Conservation (phyloP, 2,329 filamentous ascomycete species). For the Lecanosticta acicola region DNA sequence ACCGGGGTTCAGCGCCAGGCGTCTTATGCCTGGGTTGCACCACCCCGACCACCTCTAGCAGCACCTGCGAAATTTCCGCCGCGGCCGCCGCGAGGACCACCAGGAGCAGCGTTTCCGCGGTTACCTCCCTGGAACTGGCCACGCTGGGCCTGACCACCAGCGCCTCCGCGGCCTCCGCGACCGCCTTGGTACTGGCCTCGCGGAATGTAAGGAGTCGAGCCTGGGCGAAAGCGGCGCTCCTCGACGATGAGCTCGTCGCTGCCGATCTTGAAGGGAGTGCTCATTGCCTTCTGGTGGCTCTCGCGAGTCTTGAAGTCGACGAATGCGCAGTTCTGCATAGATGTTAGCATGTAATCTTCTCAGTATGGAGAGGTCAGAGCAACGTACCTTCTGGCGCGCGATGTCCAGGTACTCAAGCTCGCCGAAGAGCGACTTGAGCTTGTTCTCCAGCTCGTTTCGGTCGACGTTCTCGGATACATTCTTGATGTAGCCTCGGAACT, state of each 20-base stretch:
- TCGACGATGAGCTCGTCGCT: slow-evolving; percentile 81
- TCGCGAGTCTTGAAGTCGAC: slow-evolving; percentile 81
- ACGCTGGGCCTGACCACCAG: slow-evolving; percentile 18
- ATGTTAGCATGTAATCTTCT: slow-evolving; percentile 6
- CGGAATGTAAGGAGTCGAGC: slow-evolving; percentile 33
- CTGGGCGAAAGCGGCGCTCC: slow-evolving; percentile 64
- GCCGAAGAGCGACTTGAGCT: slow-evolving; percentile 61
- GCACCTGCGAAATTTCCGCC: background rate
- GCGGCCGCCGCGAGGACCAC: slow-evolving; percentile 8
- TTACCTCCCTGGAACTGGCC: slow-evolving; percentile 10
- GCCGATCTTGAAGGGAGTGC: slow-evolving; percentile 75
- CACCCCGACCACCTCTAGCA: background rate
- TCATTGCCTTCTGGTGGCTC: slow-evolving; percentile 75
- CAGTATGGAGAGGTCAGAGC: background rate
- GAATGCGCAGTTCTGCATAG: slow-evolving; percentile 81
- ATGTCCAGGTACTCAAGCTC: slow-evolving; percentile 60
- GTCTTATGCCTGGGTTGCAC: background rate
- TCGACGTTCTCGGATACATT: slow-evolving; percentile 88
- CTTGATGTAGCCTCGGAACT: slow-evolving; percentile 86
- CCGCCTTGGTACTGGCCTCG: slow-evolving; percentile 56
- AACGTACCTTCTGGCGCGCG: slow-evolving; percentile 66
- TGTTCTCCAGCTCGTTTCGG: slow-evolving; percentile 62
- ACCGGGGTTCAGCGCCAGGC: background rate
- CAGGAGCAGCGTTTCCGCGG: slow-evolving; percentile 7
- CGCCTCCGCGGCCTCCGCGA: slow-evolving; percentile 52